Base-by-base conservation (phyloP, 345 rosid genomes). In the Raphanus sativus region DNA sequence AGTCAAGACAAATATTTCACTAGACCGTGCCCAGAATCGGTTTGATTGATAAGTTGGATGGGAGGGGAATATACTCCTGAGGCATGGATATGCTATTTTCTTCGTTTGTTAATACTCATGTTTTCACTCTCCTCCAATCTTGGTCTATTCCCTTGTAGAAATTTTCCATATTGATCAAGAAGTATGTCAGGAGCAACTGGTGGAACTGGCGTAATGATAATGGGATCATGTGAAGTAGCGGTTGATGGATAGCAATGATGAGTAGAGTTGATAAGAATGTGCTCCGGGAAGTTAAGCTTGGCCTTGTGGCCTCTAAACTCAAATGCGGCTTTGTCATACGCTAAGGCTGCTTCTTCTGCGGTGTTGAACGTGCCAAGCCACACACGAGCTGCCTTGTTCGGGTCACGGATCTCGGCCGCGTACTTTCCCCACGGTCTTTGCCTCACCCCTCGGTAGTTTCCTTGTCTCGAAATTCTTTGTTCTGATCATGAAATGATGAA, bases 401-500 rank as follows among this genome's bases (percentile, higher is more conserved):
- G 83, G 60, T 75, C 80, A 4, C 80, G 77, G 50, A 80, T 80
- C 69, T 75, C 83, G 0, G 83, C 80, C 7, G 80, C 83, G 77
- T 80, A 80, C 62, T 75, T 80, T 1, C 83, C 82, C 82, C 82
- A 80, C 6, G 82, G 82, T 63, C 82, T 61, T 74, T 74, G 81
- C 25, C 81, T 78, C 25, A 79, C 82, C 10, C 82, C 82, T 79
- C 82, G 68, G 8, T 79, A 79, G 74, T 79, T 79, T 32, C 78
- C 55, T 67, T 67, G 81, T 50, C 77, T 65, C 8, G 42, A 65
- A 8, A 8, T 42, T 32, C 26, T 67, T 72, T 60, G 2, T 25
- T 78, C 80, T 77, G 60, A 40, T 28, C 3, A 28, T 17, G 1
- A 45, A 17, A 58, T 71, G 4, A 64, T 40, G 75, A 28, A 55